These are phyloP conservation scores for Neodidymelliopsis sp. DNA, from an alignment of 2,329 filamentous ascomycete genomes.

Conservation along the genomic window DNA sequence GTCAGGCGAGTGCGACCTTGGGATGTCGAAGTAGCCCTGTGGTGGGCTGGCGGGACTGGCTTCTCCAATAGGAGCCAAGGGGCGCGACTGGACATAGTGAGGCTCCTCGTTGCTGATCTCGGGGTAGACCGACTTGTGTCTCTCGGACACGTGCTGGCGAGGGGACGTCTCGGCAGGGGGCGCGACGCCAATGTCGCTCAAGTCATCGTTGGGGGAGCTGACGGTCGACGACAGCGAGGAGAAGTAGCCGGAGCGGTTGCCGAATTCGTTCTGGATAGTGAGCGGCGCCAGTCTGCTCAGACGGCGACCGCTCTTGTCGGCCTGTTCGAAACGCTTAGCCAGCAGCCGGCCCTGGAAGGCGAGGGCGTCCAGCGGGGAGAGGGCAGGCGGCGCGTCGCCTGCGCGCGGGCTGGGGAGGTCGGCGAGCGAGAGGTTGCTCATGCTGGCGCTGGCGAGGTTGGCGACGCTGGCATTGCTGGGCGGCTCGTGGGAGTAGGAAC, in stretches of 20 bases:
- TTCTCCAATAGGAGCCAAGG: conserved; percentile 48
- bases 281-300: conserved; percentile 86
- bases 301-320: conserved; percentile 72
- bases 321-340: conserved; percentile 84
- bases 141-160: conserved; percentile 38
- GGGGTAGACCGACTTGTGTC: conserved; percentile 49
- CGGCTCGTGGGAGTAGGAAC: conserved; percentile 43
- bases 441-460: conserved; percentile 37
- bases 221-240: conserved; percentile 69
- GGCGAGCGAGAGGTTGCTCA: conserved; percentile 43
- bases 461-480: conserved; percentile 27
- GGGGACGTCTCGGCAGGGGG: conserved; percentile 39
- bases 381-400: conserved; percentile 78
- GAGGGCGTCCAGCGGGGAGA: conserved; percentile 95
- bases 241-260: conserved; percentile 79
- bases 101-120: conserved; percentile 43
- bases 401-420: conserved; percentile 58
- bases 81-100: conserved; percentile 33
- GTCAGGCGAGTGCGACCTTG: conserved; percentile 56
- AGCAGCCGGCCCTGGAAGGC: conserved; percentile 89
- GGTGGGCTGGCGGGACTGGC: conserved; percentile 31
- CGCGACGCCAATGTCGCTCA: conserved; percentile 31
- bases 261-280: conserved; percentile 82
- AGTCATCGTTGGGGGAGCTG: conserved; percentile 62
- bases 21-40: conserved; percentile 56